A percentile compares a stretch with the other conserved stretches of the same genome.
These are phyloP conservation scores for Backusella mclennaniae DNA, from an alignment of 192 early-diverging fungal genomes.

Conservation along the genomic window DNA sequence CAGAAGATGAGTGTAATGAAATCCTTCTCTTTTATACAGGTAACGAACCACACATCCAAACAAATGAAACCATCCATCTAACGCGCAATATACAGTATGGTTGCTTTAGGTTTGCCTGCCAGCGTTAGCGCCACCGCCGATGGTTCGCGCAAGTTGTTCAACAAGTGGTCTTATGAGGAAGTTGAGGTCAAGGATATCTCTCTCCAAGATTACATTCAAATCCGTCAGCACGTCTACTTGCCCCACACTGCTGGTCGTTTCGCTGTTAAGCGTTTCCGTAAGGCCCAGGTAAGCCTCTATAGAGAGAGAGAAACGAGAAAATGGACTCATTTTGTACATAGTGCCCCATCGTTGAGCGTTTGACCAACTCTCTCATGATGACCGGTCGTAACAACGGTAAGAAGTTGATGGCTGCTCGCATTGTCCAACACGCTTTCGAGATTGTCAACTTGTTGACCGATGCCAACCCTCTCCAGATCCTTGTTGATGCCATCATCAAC, in stretches of 20 bases:
- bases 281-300: constrained; percentile 71
- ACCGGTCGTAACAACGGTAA: constrained; percentile 99
- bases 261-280: constrained; percentile 94
- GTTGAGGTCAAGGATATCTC: constrained; percentile 89
- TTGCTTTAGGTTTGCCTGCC: constrained; percentile 54
- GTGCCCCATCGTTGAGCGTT: constrained; percentile 98
- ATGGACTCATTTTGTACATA: constrained; percentile 12
- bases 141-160: constrained; percentile 67
- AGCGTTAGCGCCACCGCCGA: constrained; percentile 50
- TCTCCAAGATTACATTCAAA: constrained; percentile 88
- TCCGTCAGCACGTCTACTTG: constrained; percentile 88
- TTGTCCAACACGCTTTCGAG: constrained; percentile 99
- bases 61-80: too few species aligned
- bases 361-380: constrained; percentile 99
- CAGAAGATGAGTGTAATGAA: too few species aligned
- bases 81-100: constrained; percentile 25
- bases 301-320: not conserved
- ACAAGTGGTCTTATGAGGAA: constrained; percentile 90
- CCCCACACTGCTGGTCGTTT: constrained; percentile 99
- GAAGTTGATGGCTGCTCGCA: constrained; percentile 98
- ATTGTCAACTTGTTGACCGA: constrained; percentile 98
- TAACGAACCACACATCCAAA: too few species aligned
- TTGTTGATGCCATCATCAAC: constrained; percentile 99
- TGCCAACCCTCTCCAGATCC: constrained; percentile 96
- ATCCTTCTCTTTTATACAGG: too few species aligned